Percentiles rank a stretch among this genome's conserved stretches.
These are phyloP conservation scores for Macrophomina phaseolina DNA, from an alignment of 2,329 filamentous ascomycete genomes.

Conservation along the genomic window DNA sequence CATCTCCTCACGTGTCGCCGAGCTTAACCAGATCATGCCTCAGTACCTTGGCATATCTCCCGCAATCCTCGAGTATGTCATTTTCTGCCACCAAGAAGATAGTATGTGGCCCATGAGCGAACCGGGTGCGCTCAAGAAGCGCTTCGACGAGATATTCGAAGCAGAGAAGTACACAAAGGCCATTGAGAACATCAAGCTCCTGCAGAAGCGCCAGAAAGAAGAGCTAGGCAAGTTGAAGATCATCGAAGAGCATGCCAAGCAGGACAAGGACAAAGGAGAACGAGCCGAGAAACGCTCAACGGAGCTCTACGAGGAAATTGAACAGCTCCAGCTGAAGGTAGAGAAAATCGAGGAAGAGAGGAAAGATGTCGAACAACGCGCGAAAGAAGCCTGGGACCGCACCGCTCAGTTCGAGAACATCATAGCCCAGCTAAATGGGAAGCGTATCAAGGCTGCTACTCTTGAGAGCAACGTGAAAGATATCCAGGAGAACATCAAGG, in stretches of 20 bases:
- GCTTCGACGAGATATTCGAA: conserved; percentile 97
- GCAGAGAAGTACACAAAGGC: conserved; percentile 96
- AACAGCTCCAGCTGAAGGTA: conserved; percentile 46
- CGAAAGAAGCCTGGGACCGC: conserved; percentile 71
- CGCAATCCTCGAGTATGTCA: conserved; percentile 90
- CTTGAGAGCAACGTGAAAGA: conserved; percentile 73
- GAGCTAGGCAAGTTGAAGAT: conserved; percentile 75
- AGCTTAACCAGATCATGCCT: conserved; percentile 84
- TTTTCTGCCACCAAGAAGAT: conserved; percentile 98
- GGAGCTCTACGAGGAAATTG: conserved; percentile 70
- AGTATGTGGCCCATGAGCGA: conserved; percentile 97
- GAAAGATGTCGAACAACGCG: conserved; percentile 51
- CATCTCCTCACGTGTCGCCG: conserved; percentile 78
- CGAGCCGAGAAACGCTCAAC: conserved; percentile 59
- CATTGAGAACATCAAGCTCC: conserved; percentile 88
- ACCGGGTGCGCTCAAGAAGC: conserved; percentile 83
- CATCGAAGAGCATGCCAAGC: conserved; percentile 77
- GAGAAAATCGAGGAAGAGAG: conserved; percentile 41
- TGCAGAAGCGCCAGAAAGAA: conserved; percentile 82
- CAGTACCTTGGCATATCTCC: conserved; percentile 86
- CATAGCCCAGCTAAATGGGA: conserved; percentile 75
- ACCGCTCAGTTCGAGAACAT: conserved; percentile 76
- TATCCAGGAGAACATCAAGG: conserved; percentile 73
- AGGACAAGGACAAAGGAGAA: conserved; percentile 83
- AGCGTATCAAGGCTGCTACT: conserved; percentile 74